Percentiles rank a stretch among this genome's conserved stretches.
phyloP scores from a whole-genome alignment of 331 rosid species.

The Malus hybrid region DNA sequence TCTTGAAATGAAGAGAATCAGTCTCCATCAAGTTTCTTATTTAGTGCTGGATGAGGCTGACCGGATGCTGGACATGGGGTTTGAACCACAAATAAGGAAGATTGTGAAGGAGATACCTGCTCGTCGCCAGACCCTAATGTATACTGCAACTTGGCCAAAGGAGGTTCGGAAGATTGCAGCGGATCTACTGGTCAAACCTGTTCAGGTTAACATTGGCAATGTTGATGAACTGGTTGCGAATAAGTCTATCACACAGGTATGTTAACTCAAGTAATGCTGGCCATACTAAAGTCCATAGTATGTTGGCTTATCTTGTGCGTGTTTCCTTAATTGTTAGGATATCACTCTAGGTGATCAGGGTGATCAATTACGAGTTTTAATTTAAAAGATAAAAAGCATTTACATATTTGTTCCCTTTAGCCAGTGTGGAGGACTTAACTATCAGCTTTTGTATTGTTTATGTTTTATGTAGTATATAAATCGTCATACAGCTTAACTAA shows the following conservation, averaged over 20 bases:
- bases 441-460: background rate
- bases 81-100: constrained; percentile 98
- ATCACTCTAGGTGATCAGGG: background rate
- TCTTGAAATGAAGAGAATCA: constrained; percentile 91
- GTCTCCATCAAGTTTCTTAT: constrained; percentile 85
- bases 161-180: constrained; percentile 99
- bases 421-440: background rate
- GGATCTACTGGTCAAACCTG: constrained; percentile 82
- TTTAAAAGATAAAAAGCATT: background rate
- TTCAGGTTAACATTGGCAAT: constrained; percentile 96
- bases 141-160: constrained; percentile 98
- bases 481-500: constrained; percentile 30
- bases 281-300: background rate
- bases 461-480: background rate
- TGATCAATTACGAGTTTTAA: background rate
- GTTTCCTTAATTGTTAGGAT: background rate
- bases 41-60: constrained; percentile 98
- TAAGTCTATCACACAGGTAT: constrained; percentile 92
- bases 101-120: constrained; percentile 91
- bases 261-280: constrained; percentile 4
- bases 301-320: background rate
- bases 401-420: background rate
- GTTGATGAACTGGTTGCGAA: constrained; percentile 98
- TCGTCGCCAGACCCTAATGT: constrained; percentile 96
- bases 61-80: constrained; percentile 99